A percentile compares a stretch with the other conserved stretches of the same genome.
These are phyloP conservation scores for Nannizziopsis arthrosporioides DNA, from an alignment of 2,329 filamentous ascomycete genomes.

Conservation along the genomic window DNA sequence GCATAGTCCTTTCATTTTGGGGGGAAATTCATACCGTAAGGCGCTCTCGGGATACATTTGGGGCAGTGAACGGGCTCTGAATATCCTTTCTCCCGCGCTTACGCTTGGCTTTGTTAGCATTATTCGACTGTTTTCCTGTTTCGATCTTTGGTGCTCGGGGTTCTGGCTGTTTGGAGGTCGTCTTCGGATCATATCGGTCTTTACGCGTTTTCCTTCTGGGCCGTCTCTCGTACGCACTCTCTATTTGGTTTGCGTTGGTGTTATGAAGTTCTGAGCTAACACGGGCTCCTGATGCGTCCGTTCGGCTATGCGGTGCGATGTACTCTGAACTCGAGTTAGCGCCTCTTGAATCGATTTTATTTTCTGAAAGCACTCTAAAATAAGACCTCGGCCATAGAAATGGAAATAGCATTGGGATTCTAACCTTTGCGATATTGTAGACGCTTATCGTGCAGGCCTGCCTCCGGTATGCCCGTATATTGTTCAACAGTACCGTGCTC, in stretches of 20 bases:
- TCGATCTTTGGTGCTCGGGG: neutral
- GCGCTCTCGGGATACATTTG: slow-evolving; percentile 42
- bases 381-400: too few relatives aligned
- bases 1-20: slow-evolving; percentile 8
- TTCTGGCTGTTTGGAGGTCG: neutral
- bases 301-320: too few relatives aligned
- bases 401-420: too few relatives aligned
- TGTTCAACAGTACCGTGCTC: too few relatives aligned
- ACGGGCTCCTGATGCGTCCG: too few relatives aligned
- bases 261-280: neutral
- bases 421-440: too few relatives aligned
- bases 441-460: too few relatives aligned
- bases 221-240: slow-evolving; percentile 37
- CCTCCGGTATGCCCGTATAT: too few relatives aligned
- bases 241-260: neutral
- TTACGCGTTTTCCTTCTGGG: slow-evolving; percentile 46
- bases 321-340: too few relatives aligned
- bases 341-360: too few relatives aligned
- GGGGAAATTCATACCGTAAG: slow-evolving; percentile 38
- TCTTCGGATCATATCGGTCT: slow-evolving; percentile 44
- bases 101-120: slow-evolving; percentile 20
- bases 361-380: too few relatives aligned
- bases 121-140: slow-evolving; percentile 3
- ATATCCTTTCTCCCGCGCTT: slow-evolving; percentile 31
- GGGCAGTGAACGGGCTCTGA: slow-evolving; percentile 46